phyloP scores from a whole-genome alignment of 2,329 filamentous ascomycete species.

The Colletotrichum acutatum region DNA sequence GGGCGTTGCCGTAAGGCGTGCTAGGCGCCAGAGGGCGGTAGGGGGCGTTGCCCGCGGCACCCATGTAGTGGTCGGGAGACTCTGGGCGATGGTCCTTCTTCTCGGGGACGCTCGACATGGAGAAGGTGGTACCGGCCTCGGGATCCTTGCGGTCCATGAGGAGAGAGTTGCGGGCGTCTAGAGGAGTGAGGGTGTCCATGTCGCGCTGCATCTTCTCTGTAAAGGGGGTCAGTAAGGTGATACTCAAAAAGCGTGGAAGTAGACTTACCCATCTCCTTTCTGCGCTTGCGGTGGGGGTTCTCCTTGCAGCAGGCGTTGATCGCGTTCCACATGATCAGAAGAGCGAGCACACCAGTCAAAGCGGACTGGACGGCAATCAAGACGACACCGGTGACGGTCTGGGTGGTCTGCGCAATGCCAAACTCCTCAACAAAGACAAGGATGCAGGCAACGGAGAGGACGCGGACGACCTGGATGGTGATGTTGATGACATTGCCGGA shows the following conservation, averaged over 20 bases:
- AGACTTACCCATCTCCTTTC: slow-evolving; percentile 87
- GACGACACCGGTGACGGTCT: slow-evolving; percentile 93
- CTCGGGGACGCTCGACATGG: slow-evolving; percentile 49
- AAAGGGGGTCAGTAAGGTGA: slow-evolving; percentile 40
- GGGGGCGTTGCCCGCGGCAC: slow-evolving; percentile 32
- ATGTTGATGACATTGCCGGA: slow-evolving; percentile 95
- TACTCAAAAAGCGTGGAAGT: slow-evolving; percentile 1
- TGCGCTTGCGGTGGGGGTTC: slow-evolving; percentile 89
- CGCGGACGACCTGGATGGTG: slow-evolving; percentile 86
- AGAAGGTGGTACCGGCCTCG: slow-evolving; percentile 53
- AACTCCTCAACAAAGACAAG: slow-evolving; percentile 95
- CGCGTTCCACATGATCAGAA: slow-evolving; percentile 90
- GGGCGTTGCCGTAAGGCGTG: slow-evolving; percentile 37
- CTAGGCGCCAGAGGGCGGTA: slow-evolving; percentile 53
- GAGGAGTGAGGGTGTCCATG: slow-evolving; percentile 83
- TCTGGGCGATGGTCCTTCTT: slow-evolving; percentile 44
- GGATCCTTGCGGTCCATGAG: slow-evolving; percentile 68
- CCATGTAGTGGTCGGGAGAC: slow-evolving; percentile 47
- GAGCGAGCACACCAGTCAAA: slow-evolving; percentile 83
- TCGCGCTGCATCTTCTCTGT: slow-evolving; percentile 82
- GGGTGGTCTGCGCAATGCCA: slow-evolving; percentile 88
- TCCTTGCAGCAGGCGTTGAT: slow-evolving; percentile 84
- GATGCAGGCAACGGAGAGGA: slow-evolving; percentile 89
- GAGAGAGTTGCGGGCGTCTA: slow-evolving; percentile 88
- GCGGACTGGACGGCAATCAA: slow-evolving; percentile 91